phyloP scores from a whole-genome alignment of 176 grass and related monocot species.

The Cymbopogon citratus region DNA sequence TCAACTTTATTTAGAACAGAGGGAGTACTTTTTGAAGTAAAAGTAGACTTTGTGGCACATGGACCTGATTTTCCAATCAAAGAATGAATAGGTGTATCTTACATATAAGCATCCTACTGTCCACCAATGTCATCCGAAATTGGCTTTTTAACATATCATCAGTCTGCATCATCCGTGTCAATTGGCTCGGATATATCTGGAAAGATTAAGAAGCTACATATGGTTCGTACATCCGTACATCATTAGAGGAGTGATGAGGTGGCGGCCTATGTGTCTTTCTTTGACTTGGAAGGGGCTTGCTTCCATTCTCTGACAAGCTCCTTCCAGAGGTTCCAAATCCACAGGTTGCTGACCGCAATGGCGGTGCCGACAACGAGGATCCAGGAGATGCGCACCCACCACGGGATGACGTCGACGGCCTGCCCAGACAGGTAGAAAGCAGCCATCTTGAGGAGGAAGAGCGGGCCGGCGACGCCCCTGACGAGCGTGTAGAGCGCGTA shows the following conservation, averaged over 20 bases:
- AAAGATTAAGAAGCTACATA: slow-evolving; percentile 16
- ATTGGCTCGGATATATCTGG: not conserved
- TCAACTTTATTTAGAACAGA: not conserved
- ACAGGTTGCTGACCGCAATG: slow-evolving; percentile 77
- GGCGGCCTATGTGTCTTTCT: slow-evolving; percentile 45
- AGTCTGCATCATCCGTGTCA: not conserved
- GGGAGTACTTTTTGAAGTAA: not conserved
- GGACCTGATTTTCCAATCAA: slow-evolving; percentile 18
- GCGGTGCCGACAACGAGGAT: slow-evolving; percentile 70
- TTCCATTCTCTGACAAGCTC: slow-evolving; percentile 55
- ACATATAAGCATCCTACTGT: not conserved
- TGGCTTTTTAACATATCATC: not conserved
- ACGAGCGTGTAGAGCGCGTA: slow-evolving; percentile 80
- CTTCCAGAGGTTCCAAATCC: slow-evolving; percentile 97
- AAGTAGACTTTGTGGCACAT: not conserved
- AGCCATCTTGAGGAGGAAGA: slow-evolving; percentile 79
- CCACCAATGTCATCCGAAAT: slow-evolving; percentile 16
- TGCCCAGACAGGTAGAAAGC: slow-evolving; percentile 62
- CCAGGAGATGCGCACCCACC: slow-evolving; percentile 85
- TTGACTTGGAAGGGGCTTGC: slow-evolving; percentile 39
- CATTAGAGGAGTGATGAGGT: not conserved
- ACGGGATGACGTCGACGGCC: slow-evolving; percentile 61
- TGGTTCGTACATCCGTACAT: not conserved
- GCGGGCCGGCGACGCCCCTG: slow-evolving; percentile 61
- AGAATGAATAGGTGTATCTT: slow-evolving; percentile 16